A percentile compares a stretch with the other conserved stretches of the same genome.
phyloP scores from a whole-genome alignment of 805 yeast species.

The Barnettozyma californica region DNA sequence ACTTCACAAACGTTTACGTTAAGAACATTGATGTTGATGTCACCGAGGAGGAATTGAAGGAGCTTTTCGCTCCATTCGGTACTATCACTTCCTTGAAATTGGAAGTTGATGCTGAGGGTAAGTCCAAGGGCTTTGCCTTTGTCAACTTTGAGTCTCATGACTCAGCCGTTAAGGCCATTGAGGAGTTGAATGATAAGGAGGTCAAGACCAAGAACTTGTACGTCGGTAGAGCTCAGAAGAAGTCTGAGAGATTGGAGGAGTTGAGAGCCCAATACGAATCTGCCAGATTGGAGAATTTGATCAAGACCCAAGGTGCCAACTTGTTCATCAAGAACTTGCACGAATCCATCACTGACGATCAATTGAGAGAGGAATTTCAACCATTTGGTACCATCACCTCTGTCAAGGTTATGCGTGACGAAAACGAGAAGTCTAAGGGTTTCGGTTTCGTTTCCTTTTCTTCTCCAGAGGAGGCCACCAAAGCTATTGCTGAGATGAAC shows the following conservation, averaged over 20 bases:
- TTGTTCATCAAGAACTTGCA: slow-evolving; percentile 95
- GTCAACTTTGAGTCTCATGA: slow-evolving; percentile 87
- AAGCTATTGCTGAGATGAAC: slow-evolving; percentile 97
- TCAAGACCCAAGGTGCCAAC: slow-evolving; percentile 96
- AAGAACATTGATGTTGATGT: slow-evolving; percentile 79
- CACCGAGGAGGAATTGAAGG: slow-evolving; percentile 64
- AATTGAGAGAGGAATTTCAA: slow-evolving; percentile 84
- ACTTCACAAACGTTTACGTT: slow-evolving; percentile 93
- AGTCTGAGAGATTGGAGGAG: slow-evolving; percentile 94
- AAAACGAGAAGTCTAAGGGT: slow-evolving; percentile 91
- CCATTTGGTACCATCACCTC: slow-evolving; percentile 94
- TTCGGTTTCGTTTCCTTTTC: slow-evolving; percentile 98
- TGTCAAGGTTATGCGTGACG: slow-evolving; percentile 94
- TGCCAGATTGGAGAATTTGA: slow-evolving; percentile 82
- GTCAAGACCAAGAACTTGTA: slow-evolving; percentile 78
- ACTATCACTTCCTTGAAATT: slow-evolving; percentile 74
- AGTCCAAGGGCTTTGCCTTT: slow-evolving; percentile 93
- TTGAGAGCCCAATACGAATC: slow-evolving; percentile 92
- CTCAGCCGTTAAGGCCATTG: slow-evolving; percentile 87
- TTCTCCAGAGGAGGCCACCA: slow-evolving; percentile 97
- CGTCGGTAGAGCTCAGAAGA: slow-evolving; percentile 99
- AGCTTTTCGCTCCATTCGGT: slow-evolving; percentile 71
- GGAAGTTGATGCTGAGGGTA: slow-evolving; percentile 78
- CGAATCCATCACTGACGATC: slow-evolving; percentile 87
- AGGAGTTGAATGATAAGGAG: slow-evolving; percentile 83